phyloP scores from a whole-genome alignment of 495 filamentous ascomycete species.

The Immersiella caudata region DNA sequence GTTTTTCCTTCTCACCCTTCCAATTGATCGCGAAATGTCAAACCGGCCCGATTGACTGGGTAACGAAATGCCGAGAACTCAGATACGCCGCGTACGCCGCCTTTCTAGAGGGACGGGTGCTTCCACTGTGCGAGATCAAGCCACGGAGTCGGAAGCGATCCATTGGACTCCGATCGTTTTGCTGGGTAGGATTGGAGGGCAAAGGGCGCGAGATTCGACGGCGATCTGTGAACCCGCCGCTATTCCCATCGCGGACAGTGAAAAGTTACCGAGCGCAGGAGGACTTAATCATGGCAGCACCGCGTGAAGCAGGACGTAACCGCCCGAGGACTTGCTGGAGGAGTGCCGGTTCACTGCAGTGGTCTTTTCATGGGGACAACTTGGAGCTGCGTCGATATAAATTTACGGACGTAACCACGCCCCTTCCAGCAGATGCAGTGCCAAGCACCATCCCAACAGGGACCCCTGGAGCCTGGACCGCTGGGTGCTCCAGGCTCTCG shows the following conservation, averaged over 20 bases:
- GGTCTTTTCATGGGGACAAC: background rate
- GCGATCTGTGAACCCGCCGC: constrained; percentile 12
- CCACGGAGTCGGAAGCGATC: background rate
- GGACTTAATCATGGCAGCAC: constrained; percentile 17
- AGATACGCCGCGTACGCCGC: background rate
- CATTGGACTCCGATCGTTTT: background rate
- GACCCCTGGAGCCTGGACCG: constrained; percentile 15
- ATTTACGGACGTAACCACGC: constrained; percentile 19
- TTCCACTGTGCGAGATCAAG: background rate
- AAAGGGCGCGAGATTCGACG: constrained; percentile 5
- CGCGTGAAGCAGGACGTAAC: constrained; percentile 21
- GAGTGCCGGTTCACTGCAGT: constrained; percentile 17
- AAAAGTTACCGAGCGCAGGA: constrained; percentile 6
- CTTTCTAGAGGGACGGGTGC: background rate
- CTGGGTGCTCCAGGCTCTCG: background rate
- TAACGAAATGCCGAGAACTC: background rate
- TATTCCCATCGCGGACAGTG: constrained; percentile 7
- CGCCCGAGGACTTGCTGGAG: constrained; percentile 14
- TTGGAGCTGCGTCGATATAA: constrained; percentile 1
- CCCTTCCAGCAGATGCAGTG: constrained; percentile 10
- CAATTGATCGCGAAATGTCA: background rate
- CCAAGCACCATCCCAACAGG: background rate
- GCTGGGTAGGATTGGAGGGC: background rate
- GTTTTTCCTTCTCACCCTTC: background rate
- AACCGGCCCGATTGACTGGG: background rate